phyloP scores from a whole-genome alignment of 2,329 filamentous ascomycete species.

The Proliferodiscus dingleyae region DNA sequence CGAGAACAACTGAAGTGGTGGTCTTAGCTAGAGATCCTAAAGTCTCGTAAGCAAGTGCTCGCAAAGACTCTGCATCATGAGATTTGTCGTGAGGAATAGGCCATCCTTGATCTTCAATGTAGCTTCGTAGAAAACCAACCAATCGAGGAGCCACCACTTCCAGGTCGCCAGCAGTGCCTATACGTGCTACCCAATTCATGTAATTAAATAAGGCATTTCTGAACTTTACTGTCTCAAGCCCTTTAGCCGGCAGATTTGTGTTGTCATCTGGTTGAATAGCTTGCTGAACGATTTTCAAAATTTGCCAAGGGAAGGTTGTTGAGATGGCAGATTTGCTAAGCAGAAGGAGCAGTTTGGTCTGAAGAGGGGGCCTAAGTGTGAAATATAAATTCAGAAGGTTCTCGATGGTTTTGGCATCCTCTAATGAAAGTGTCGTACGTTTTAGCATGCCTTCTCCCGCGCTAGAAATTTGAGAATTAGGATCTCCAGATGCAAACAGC shows the following conservation, averaged over 20 bases:
- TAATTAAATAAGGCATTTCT: constrained; percentile 80
- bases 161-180: constrained; percentile 59
- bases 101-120: constrained; percentile 80
- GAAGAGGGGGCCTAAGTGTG: constrained; percentile 64
- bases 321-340: constrained; percentile 73
- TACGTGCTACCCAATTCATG: constrained; percentile 78
- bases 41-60: constrained; percentile 82
- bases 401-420: constrained; percentile 58
- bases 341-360: constrained; percentile 70
- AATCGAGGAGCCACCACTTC: constrained; percentile 62
- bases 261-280: constrained; percentile 48
- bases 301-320: constrained; percentile 62
- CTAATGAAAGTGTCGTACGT: constrained; percentile 67
- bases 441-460: constrained; percentile 88
- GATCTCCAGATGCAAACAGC: constrained; percentile 75
- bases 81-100: constrained; percentile 58
- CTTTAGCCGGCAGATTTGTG: constrained; percentile 30
- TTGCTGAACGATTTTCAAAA: constrained; percentile 65
- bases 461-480: constrained; percentile 75
- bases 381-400: constrained; percentile 71
- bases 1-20: constrained; percentile 52
- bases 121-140: constrained; percentile 64
- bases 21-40: constrained; percentile 75
- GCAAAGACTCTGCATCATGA: constrained; percentile 59
- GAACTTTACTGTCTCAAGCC: constrained; percentile 67